These are phyloP conservation scores for Bimuria novae-zelandiae DNA, from an alignment of 2,329 filamentous ascomycete genomes.

Conservation along the genomic window DNA sequence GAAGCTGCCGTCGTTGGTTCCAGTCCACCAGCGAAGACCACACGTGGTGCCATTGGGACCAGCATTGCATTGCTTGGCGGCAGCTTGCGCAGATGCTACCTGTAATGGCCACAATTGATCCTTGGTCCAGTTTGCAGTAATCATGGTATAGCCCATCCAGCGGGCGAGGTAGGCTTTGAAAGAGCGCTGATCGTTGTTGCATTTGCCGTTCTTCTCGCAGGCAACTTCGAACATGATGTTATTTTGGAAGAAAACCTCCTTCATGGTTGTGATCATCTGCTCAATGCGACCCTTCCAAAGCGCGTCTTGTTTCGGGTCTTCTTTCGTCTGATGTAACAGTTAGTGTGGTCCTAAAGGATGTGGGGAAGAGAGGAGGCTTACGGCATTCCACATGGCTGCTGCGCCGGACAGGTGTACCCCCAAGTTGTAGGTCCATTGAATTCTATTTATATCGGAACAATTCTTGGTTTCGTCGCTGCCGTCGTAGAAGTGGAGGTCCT, in stretches of 20 bases:
- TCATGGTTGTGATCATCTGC: conserved; percentile 41
- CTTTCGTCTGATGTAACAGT: conserved; percentile 25
- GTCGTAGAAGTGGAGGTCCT: conserved; percentile 51
- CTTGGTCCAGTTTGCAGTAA: conserved; percentile 46
- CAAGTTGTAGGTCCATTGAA: conserved; percentile 55
- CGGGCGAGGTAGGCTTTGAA: conserved; percentile 52
- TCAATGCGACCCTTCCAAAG: conserved; percentile 36
- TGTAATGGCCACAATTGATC: conserved; percentile 57
- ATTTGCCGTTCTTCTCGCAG: conserved; percentile 52
- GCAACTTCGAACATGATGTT: conserved; percentile 55
- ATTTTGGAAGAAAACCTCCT: conserved; percentile 50
- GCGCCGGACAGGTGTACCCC: conserved; percentile 53
- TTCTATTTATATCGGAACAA: conserved; percentile 50
- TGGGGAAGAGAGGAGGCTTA: conserved; percentile 34
- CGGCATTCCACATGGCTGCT: conserved; percentile 54
- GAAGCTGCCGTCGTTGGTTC: conserved; percentile 51
- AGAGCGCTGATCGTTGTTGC: conserved; percentile 54
- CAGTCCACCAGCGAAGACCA: conserved; percentile 51
- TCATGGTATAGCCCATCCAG: conserved; percentile 49
- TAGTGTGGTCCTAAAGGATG: background rate
- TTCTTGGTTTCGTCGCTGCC: conserved; percentile 51
- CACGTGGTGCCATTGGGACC: conserved; percentile 52
- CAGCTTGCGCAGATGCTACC: conserved; percentile 59
- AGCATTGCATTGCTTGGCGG: conserved; percentile 60
- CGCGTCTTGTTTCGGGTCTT: conserved; percentile 41